These are phyloP conservation scores for Soucietia sequanensis DNA, from an alignment of 805 yeast genomes.

Conservation along the genomic window DNA sequence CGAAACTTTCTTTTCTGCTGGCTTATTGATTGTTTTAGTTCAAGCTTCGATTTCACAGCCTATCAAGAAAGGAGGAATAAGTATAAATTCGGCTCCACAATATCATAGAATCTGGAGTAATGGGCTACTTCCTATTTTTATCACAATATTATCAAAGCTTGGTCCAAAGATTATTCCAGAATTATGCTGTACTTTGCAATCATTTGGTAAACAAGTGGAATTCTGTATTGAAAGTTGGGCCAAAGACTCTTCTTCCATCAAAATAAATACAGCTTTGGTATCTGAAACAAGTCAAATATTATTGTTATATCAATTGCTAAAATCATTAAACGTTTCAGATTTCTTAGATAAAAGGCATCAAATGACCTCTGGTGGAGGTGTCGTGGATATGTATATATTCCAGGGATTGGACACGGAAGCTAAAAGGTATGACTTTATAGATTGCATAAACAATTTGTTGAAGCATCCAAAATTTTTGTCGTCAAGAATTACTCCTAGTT, in stretches of 20 bases:
- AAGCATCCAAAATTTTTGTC: conserved; percentile 85
- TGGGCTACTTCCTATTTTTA: conserved; percentile 69
- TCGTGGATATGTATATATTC: conserved; percentile 31
- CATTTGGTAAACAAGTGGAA: conserved; percentile 65
- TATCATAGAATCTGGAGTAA: conserved; percentile 83
- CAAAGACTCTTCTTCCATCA: conserved; percentile 45
- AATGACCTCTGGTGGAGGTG: conserved; percentile 9
- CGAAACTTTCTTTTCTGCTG: conserved; percentile 59
- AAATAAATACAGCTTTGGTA: conserved; percentile 34
- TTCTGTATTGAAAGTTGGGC: conserved; percentile 70
- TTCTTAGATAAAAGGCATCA: conserved; percentile 26
- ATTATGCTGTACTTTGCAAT: conserved; percentile 56
- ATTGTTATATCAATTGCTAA: conserved; percentile 58
- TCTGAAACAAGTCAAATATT: conserved; percentile 57
- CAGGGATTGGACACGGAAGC: conserved; percentile 63
- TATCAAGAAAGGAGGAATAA: conserved; percentile 65
- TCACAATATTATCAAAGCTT: conserved; percentile 58
- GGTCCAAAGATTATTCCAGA: conserved; percentile 67
- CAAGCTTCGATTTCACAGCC: conserved; percentile 72
- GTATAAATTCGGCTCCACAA: conserved; percentile 50
- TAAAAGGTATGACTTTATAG: conserved; percentile 58
- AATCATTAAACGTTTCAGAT: conserved; percentile 50
- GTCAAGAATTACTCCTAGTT: conserved; percentile 62
- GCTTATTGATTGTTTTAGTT: conserved; percentile 61
- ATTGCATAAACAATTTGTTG: conserved; percentile 65